Conservation (phyloP, 1,284 basidiomycete species). For the Heterobasidion irregulare region DNA sequence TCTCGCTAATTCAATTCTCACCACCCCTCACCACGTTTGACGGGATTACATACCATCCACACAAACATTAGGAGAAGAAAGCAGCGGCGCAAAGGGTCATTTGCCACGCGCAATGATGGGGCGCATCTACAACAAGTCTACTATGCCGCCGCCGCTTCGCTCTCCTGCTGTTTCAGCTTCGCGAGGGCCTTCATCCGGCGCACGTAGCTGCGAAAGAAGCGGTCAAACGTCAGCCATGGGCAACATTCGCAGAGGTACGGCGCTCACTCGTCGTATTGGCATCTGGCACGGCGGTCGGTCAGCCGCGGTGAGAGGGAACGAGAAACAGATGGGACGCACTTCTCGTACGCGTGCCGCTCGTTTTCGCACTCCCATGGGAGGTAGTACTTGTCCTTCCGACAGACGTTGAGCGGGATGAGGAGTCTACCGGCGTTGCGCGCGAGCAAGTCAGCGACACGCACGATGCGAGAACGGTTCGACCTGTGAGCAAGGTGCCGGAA, state of each 20-base stretch:
- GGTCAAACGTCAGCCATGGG: conserved; percentile 3
- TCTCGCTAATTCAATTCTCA: background rate
- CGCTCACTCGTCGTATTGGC: conserved; percentile 84
- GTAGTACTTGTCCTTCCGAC: conserved; percentile 66
- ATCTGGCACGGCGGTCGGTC: conserved; percentile 35
- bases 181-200: conserved; percentile 77
- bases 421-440: conserved; percentile 37
- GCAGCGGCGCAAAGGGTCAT: no score
- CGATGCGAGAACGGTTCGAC: background rate
- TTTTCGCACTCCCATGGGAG: conserved; percentile 81
- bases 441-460: background rate
- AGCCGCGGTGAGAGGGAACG: conserved; percentile 3
- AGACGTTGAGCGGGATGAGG: conserved; percentile 79
- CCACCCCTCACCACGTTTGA: background rate
- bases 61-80: background rate
- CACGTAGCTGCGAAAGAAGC: conserved; percentile 49
- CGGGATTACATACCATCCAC: background rate
- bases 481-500: background rate
- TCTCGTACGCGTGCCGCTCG: conserved; percentile 70
- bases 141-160: conserved; percentile 42
- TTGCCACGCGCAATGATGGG: no score
- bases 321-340: conserved; percentile 36
- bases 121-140: background rate
- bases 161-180: conserved; percentile 57
- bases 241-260: background rate